Evolutionary conservation across 257 asterid species (phyloP).

Genomic region (Solanum virginianum): DNA sequence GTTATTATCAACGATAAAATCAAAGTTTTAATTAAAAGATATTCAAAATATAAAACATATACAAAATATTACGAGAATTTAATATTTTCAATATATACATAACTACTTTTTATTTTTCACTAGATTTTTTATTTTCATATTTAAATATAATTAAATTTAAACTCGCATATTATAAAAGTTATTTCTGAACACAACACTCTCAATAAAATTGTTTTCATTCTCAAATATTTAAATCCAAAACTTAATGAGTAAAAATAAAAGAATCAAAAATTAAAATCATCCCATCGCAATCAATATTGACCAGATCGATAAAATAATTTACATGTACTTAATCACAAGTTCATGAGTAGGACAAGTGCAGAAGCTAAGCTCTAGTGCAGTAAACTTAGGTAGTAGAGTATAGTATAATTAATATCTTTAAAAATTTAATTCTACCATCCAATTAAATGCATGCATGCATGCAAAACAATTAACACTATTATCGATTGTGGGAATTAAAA

Average conservation of each 20-base stretch:
- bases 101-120: too few relatives aligned
- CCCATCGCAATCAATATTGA: accelerated
- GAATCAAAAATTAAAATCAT: background rate
- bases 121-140: accelerated
- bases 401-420: background rate
- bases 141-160: too few relatives aligned
- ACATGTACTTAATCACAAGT: background rate
- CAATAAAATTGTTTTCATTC: background rate
- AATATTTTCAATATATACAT: too few relatives aligned
- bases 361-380: background rate
- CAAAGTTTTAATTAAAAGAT: too few relatives aligned
- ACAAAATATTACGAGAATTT: too few relatives aligned
- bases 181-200: too few relatives aligned
- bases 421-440: background rate
- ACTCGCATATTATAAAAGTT: accelerated
- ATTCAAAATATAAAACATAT: too few relatives aligned
- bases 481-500: background rate
- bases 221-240: too few relatives aligned
- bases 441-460: background rate
- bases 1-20: background rate
- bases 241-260: background rate
- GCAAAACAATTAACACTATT: background rate
- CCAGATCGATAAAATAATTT: background rate
- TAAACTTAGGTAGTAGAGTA: background rate
- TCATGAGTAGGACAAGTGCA: background rate